Evolutionary conservation across 2,329 filamentous ascomycete genomes (phyloP), one percentile per base, ranked within the genome.

Genomic region (Fusarium fujikuroi): DNA sequence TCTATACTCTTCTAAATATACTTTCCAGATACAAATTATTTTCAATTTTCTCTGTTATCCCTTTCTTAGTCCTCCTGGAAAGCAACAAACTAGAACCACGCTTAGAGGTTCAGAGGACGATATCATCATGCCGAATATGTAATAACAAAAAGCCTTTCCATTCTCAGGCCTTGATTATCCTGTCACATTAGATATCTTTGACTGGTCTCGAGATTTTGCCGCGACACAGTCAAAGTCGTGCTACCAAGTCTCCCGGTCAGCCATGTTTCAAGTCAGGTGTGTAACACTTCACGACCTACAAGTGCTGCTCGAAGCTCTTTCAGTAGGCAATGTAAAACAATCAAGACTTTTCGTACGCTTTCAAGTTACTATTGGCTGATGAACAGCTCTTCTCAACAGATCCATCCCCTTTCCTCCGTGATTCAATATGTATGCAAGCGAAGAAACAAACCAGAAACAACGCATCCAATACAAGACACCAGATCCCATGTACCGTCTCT

Each of bases 301-400:
- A 30, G 34, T 42, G 21, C 36, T 28, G 7, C 50, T 54, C 25
- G 8, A 40, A n/a, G 21, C 25, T 30, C 36, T 54, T 54, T 54
- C 23, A 54, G 36, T 25, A 28, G 25, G 18, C 16, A 66, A 42
- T 44, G 28, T 18, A 44, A 59, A 60, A 25, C 56, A 62, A 39
- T 37, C 32, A 25, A 60, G 47, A 74, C 71, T 73, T 73, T 73
- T 73, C 52, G 57, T 74, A 59, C 19, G 40, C 30, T 70, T 67
- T 49, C 56, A 59, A 62, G 67, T 73, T 68, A 67, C 40, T 58
- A 63, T 46, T 47, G 54, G 49, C 47, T 57, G 40, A 52, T 32
- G 23, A 61, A 47, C 40, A 52, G 49, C 66, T 47, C 32, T 57
- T 44, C 54, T 52, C 42, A 25, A n/a, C 43, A 52, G 32, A 50